phyloP scores from a whole-genome alignment of 2,329 filamentous ascomycete species.

The Hypoxylon sp. region DNA sequence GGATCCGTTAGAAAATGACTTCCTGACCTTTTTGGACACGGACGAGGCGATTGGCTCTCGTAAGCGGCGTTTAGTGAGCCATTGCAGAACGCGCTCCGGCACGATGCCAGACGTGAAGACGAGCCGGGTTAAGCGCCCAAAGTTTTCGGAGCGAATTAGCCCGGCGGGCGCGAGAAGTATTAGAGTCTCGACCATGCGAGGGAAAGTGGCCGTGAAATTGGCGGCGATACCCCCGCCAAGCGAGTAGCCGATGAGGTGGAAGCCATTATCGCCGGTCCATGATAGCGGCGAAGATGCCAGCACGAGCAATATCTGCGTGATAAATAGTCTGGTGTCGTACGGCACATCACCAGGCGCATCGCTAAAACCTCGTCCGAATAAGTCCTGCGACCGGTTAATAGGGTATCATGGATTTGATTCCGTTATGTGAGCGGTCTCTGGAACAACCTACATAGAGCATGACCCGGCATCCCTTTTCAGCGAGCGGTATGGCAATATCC shows the following conservation, averaged over 20 bases:
- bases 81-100: slow-evolving; percentile 64
- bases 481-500: slow-evolving; percentile 75
- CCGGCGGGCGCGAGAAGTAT: slow-evolving; percentile 85
- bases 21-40: slow-evolving; percentile 47
- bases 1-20: slow-evolving; percentile 34
- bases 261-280: slow-evolving; percentile 71
- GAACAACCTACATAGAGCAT: slow-evolving; percentile 74
- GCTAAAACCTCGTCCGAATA: slow-evolving; percentile 77
- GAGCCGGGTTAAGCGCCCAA: slow-evolving; percentile 62
- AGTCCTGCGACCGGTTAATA: slow-evolving; percentile 60
- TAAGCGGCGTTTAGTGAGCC: slow-evolving; percentile 62
- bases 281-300: slow-evolving; percentile 76
- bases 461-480: slow-evolving; percentile 77
- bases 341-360: slow-evolving; percentile 74
- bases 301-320: slow-evolving; percentile 77
- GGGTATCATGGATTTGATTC: neutral
- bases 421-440: neutral
- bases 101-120: slow-evolving; percentile 68
- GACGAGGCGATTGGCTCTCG: slow-evolving; percentile 62
- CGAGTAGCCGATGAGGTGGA: slow-evolving; percentile 82
- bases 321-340: slow-evolving; percentile 80
- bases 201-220: slow-evolving; percentile 80
- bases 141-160: slow-evolving; percentile 70
- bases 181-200: slow-evolving; percentile 75
- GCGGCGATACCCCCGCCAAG: slow-evolving; percentile 83